Evolutionary conservation across 352 stramenopile genomes (phyloP).

Genomic region (Pythium utonaiense): DNA sequence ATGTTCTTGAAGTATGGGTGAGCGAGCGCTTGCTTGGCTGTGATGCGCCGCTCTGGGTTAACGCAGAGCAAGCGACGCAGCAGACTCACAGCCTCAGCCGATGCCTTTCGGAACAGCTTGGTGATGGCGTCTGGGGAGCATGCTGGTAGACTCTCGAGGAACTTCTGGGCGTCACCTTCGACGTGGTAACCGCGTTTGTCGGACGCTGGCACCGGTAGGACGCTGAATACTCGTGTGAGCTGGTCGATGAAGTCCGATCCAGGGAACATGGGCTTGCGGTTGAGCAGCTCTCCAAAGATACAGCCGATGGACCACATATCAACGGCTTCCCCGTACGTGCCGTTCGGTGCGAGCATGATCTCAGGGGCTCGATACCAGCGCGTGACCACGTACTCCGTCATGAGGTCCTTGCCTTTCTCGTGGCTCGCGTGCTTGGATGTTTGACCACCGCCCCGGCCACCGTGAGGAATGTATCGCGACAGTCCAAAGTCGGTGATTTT

Average conservation of each 20-base stretch:
- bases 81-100: slow-evolving; percentile 62
- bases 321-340: slow-evolving; percentile 69
- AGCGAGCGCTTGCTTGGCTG: slow-evolving; percentile 84
- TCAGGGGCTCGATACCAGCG: slow-evolving; percentile 82
- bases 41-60: slow-evolving; percentile 88
- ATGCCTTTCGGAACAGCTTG: slow-evolving; percentile 67
- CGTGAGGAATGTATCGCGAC: slow-evolving; percentile 65
- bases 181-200: slow-evolving; percentile 78
- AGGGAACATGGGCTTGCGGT: slow-evolving; percentile 71
- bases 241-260: slow-evolving; percentile 81
- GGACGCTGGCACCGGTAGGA: slow-evolving; percentile 59
- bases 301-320: slow-evolving; percentile 88
- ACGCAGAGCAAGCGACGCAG: slow-evolving; percentile 77
- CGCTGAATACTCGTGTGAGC: slow-evolving; percentile 67
- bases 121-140: slow-evolving; percentile 65
- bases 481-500: slow-evolving; percentile 86
- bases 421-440: slow-evolving; percentile 21
- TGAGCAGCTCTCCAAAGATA: slow-evolving; percentile 93
- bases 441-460: slow-evolving; percentile 4
- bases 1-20: slow-evolving; percentile 91
- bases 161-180: slow-evolving; percentile 72
- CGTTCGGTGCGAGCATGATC: slow-evolving; percentile 83
- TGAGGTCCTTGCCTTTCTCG: slow-evolving; percentile 59
- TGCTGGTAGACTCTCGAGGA: slow-evolving; percentile 66
- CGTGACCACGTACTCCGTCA: slow-evolving; percentile 87